Base-by-base conservation (phyloP, 2,329 filamentous ascomycete genomes). In the Uncinocarpus reesii region DNA sequence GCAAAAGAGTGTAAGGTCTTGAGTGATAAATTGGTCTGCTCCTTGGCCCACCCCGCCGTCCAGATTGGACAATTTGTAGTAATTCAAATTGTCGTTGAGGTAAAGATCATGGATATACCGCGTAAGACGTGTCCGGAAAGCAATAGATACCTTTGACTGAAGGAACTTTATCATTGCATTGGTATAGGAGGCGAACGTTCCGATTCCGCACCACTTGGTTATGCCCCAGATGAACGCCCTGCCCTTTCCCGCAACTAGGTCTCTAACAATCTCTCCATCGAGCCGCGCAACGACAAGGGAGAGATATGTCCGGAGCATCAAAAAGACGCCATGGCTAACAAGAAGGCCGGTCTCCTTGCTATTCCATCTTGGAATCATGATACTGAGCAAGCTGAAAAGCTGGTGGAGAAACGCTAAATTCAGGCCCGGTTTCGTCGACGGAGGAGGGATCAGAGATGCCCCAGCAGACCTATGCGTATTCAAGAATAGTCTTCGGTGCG, bases 161-260 rank as follows among this genome's bases (percentile, higher is more conserved):
- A 98, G 76, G 68, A 86, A 98, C 67, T 96, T 96, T 74, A 98
- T 98, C 84, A 93, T 95, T 47, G 90, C 88, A 65, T 98, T 98
- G 43, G 90, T 95, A 62, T 98, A 98, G 0, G 90, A 94, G 7
- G 89, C 90, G 54, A 96, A 81, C 2, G 85, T 86, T 35, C 92
- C 92, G 29, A 98, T 82, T 2, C 90, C 88, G 55, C 89, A 88
- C 92, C 92, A 98, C 74, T 96, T 95, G 42, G 83, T 65, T 40
- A 98, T 83, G 4, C 92, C 92, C 80, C 83, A 85, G 7, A 92
- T 71, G 63, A 98, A 98, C 0, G 80, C 77, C 58, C 81, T 88
- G 15, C 90, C 90, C 59, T 95, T 89, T 7, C 92, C 92, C 7
- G 86, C 88, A n/a, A 98, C 90, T 20, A 98, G 71, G 67, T 98